Evolutionary conservation across 2,329 filamentous ascomycete species (phyloP).

Genomic region (Fusarium mexicanum): DNA sequence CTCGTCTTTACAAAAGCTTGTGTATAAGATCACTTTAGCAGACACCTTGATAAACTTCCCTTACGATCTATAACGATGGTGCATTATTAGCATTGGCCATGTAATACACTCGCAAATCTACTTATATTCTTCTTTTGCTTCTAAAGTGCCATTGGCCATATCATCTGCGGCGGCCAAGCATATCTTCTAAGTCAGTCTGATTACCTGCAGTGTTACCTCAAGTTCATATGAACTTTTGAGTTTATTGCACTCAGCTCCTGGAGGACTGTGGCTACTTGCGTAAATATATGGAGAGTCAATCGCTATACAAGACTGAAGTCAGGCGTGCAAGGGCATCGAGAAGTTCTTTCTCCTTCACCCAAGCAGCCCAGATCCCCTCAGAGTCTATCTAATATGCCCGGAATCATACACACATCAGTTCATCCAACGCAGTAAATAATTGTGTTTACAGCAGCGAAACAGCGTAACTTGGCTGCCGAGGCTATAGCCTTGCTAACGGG

Average conservation of each 20-base stretch:
- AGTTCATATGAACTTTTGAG: background rate
- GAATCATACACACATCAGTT: background rate
- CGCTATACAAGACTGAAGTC: no score
- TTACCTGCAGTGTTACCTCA: background rate
- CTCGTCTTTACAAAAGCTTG: background rate
- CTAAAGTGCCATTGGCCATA: background rate
- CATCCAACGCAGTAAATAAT: background rate
- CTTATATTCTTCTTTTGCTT: background rate
- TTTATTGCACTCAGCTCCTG: background rate
- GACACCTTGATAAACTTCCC: background rate
- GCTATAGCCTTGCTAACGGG: background rate
- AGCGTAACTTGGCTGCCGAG: background rate
- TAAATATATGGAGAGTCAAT: background rate
- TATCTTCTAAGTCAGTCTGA: background rate
- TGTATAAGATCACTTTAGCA: conserved; percentile 12
- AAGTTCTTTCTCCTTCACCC: background rate
- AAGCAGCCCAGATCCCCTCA: background rate
- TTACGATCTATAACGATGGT: background rate
- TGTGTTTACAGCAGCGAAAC: no score
- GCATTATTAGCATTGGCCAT: background rate
- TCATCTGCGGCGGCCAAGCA: background rate
- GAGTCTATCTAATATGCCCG: background rate
- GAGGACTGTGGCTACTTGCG: background rate
- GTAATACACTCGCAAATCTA: background rate
- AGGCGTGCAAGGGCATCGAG: background rate